Percentiles rank a stretch among this genome's conserved stretches.
Conservation (phyloP, 2,329 filamentous ascomycete species). For the Aschersonia sp. region DNA sequence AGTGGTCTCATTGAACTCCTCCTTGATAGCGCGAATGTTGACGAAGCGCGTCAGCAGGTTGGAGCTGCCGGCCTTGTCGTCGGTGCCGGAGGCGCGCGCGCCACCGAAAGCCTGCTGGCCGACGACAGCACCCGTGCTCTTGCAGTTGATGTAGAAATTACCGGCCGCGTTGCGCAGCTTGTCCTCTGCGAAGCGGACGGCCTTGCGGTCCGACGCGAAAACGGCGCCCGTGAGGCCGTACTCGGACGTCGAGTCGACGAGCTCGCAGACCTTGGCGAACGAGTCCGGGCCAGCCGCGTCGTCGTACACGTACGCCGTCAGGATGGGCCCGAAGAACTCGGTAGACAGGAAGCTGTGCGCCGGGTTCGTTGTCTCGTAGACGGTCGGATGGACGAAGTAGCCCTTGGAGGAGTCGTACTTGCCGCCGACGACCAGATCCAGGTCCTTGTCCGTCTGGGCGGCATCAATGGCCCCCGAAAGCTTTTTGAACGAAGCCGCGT, state of each 20-base stretch:
- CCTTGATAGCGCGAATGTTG: slow-evolving; percentile 55
- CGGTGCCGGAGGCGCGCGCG: slow-evolving; percentile 53
- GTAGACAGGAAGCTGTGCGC: slow-evolving; percentile 59
- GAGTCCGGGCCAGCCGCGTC: slow-evolving; percentile 39
- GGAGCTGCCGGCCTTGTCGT: slow-evolving; percentile 57
- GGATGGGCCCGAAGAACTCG: slow-evolving; percentile 72
- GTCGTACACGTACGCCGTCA: slow-evolving; percentile 65
- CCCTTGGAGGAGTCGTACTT: slow-evolving; percentile 65
- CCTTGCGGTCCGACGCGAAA: slow-evolving; percentile 56
- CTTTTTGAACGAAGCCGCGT: slow-evolving; percentile 69
- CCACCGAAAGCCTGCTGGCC: slow-evolving; percentile 63
- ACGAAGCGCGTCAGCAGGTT: slow-evolving; percentile 53
- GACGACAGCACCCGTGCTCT: slow-evolving; percentile 61
- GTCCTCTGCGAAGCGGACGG: slow-evolving; percentile 55
- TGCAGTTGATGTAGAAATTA: slow-evolving; percentile 81
- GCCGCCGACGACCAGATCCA: slow-evolving; percentile 63
- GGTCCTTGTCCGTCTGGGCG: slow-evolving; percentile 59
- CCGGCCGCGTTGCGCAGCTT: slow-evolving; percentile 58
- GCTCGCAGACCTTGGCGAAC: slow-evolving; percentile 43
- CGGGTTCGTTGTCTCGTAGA: slow-evolving; percentile 64
- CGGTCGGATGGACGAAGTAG: slow-evolving; percentile 72
- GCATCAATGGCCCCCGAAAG: slow-evolving; percentile 62
- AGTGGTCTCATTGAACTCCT: slow-evolving; percentile 54
- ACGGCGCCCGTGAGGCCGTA: slow-evolving; percentile 68
- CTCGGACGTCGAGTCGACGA: slow-evolving; percentile 58